Evolutionary conservation across 495 filamentous ascomycete species (phyloP).

Genomic region (Elasticomyces elasticus): DNA sequence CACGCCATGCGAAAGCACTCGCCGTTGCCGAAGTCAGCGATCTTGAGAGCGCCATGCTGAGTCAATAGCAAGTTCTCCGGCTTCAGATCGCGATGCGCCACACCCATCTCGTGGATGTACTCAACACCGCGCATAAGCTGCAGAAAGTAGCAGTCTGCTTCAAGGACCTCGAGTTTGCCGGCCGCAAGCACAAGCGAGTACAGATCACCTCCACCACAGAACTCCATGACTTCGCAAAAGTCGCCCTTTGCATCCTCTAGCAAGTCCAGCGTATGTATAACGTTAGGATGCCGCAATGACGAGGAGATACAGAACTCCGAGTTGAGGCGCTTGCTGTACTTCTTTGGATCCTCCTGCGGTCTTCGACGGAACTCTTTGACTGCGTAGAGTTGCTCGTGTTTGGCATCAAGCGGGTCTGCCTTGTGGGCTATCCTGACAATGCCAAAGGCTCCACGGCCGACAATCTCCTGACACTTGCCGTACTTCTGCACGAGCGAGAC

Average conservation of each 20-base stretch:
- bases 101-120: slow-evolving; percentile 99
- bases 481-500: slow-evolving; percentile 89
- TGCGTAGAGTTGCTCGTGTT: slow-evolving; percentile 82
- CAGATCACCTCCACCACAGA: slow-evolving; percentile 90
- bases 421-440: slow-evolving; percentile 99
- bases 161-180: slow-evolving; percentile 81
- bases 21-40: slow-evolving; percentile 98
- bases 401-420: slow-evolving; percentile 67
- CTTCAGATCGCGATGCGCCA: slow-evolving; percentile 94
- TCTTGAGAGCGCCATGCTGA: slow-evolving; percentile 87
- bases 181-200: slow-evolving; percentile 90
- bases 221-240: slow-evolving; percentile 99
- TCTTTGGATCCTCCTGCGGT: slow-evolving; percentile 86
- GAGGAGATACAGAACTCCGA: slow-evolving; percentile 99
- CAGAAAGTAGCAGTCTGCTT: slow-evolving; percentile 98
- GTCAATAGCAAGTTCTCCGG: slow-evolving; percentile 95
- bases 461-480: slow-evolving; percentile 95
- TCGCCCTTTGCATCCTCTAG: slow-evolving; percentile 93
- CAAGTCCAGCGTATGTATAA: slow-evolving; percentile 95
- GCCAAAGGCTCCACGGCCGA: slow-evolving; percentile 94
- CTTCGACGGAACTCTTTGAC: slow-evolving; percentile 96
- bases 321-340: slow-evolving; percentile 97
- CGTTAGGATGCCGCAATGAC: slow-evolving; percentile 89
- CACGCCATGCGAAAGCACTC: slow-evolving; percentile 99
- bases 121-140: slow-evolving; percentile 99